These are phyloP conservation scores for Juglanconis juglandina DNA, from an alignment of 2,329 filamentous ascomycete genomes.

Conservation along the genomic window DNA sequence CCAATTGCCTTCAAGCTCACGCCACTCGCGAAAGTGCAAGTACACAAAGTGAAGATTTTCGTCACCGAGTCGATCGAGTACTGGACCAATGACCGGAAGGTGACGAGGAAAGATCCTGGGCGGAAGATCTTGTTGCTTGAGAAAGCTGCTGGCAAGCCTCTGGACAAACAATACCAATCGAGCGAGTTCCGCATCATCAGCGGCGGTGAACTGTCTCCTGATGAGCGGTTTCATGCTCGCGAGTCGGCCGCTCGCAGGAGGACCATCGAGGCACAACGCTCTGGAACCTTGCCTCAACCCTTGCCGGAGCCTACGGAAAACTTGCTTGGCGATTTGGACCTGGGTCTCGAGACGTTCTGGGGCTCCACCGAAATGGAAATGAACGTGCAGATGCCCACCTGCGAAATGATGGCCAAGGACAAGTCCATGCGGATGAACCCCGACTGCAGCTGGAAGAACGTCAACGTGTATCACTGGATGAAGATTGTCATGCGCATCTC, in stretches of 20 bases:
- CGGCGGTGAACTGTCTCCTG: slow-evolving; percentile 68
- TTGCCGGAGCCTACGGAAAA: slow-evolving; percentile 61
- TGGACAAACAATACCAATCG: slow-evolving; percentile 68
- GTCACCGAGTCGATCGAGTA: slow-evolving; percentile 90
- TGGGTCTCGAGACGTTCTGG: slow-evolving; percentile 67
- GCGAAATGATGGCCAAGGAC: slow-evolving; percentile 78
- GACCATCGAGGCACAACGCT: slow-evolving; percentile 49
- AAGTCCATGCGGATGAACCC: slow-evolving; percentile 67
- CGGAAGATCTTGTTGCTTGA: slow-evolving; percentile 85
- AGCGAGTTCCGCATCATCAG: slow-evolving; percentile 74
- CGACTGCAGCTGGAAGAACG: slow-evolving; percentile 90
- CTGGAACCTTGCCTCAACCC: slow-evolving; percentile 35
- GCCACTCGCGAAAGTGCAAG: slow-evolving; percentile 86
- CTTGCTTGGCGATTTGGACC: slow-evolving; percentile 74
- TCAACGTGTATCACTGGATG: slow-evolving; percentile 94
- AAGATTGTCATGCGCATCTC: slow-evolving; percentile 96
- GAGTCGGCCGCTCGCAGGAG: slow-evolving; percentile 46
- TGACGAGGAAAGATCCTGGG: slow-evolving; percentile 79
- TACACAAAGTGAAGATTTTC: slow-evolving; percentile 87
- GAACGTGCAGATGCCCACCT: slow-evolving; percentile 87
- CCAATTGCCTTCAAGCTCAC: slow-evolving; percentile 94
- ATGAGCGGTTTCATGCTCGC: slow-evolving; percentile 46
- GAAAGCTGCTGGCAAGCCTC: slow-evolving; percentile 76
- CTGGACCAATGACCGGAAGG: slow-evolving; percentile 79
- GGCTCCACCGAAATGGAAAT: slow-evolving; percentile 93